A percentile compares a stretch with the other conserved stretches of the same genome.
These are phyloP conservation scores for Talaromyces sp. DNA, from an alignment of 2,329 filamentous ascomycete species.

Conservation along the genomic window DNA sequence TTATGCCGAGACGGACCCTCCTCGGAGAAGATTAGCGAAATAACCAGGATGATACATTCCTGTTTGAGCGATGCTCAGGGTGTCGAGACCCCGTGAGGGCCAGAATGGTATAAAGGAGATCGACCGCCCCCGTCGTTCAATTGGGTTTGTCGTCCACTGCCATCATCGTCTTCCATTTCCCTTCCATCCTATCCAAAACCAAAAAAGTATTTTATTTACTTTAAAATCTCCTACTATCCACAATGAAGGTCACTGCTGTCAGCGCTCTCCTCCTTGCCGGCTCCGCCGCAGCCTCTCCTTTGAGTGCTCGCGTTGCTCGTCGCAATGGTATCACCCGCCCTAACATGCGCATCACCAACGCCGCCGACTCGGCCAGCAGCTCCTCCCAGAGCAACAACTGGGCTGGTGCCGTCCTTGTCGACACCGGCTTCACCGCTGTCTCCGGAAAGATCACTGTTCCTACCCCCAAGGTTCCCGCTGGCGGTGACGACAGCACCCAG, in stretches of 20 bases:
- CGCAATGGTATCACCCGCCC: constrained; percentile 23
- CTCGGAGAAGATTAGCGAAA: background rate
- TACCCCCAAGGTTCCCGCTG: constrained; percentile 36
- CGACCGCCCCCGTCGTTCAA: background rate
- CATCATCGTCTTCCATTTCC: background rate
- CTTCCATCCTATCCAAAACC: background rate
- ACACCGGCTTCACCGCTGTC: constrained; percentile 41
- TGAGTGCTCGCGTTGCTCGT: constrained; percentile 25
- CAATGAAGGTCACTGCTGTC: constrained; percentile 46
- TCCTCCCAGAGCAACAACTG: constrained; percentile 49
- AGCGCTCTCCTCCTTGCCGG: constrained; percentile 35
- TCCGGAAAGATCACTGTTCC: constrained; percentile 47
- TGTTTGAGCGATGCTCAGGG: background rate
- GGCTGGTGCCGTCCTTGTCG: constrained; percentile 52
- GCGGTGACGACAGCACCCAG: constrained; percentile 39
- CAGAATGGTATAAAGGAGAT: background rate
- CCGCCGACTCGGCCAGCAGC: constrained; percentile 33
- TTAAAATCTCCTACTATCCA: constrained; percentile 17
- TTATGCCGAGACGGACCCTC: background rate
- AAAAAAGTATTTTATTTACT: background rate
- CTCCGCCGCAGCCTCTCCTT: constrained; percentile 42
- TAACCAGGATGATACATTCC: background rate
- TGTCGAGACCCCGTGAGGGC: background rate
- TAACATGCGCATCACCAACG: constrained; percentile 25
- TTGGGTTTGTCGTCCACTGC: background rate